These are phyloP conservation scores for Elsinoe necatrix DNA, from an alignment of 2,329 filamentous ascomycete genomes.

Conservation along the genomic window DNA sequence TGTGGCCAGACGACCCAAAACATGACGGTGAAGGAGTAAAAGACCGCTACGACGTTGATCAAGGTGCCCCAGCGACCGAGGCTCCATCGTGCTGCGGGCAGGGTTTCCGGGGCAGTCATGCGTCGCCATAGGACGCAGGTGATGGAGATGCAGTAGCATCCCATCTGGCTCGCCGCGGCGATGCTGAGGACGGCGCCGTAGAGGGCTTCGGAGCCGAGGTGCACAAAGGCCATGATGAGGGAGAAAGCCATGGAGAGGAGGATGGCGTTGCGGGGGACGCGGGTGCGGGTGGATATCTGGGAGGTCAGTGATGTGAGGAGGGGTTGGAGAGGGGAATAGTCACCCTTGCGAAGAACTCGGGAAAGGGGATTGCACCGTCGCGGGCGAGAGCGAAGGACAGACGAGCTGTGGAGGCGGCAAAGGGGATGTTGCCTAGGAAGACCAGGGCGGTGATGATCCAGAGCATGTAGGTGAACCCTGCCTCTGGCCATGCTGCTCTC, in stretches of 20 bases:
- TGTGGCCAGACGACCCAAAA: slow-evolving; percentile 37
- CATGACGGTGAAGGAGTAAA: slow-evolving; percentile 32
- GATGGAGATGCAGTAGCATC: slow-evolving; percentile 36
- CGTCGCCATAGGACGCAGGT: slow-evolving; percentile 34
- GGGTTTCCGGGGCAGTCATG: slow-evolving; percentile 30
- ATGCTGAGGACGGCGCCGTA: slow-evolving; percentile 23
- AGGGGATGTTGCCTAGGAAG: slow-evolving; percentile 18
- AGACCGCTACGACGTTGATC: slow-evolving; percentile 31
- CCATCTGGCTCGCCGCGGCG: slow-evolving; percentile 32
- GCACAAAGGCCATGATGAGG: slow-evolving; percentile 23
- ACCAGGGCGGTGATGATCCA: slow-evolving; percentile 20
- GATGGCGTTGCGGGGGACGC: slow-evolving; percentile 23
- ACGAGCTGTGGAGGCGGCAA: slow-evolving; percentile 23
- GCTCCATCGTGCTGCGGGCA: slow-evolving; percentile 33
- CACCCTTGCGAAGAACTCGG: slow-evolving; percentile 20
- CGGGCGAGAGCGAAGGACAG: slow-evolving; percentile 23
- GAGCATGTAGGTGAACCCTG: slow-evolving; percentile 19
- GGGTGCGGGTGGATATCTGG: background rate
- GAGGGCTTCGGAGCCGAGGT: slow-evolving; percentile 23
- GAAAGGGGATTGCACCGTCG: slow-evolving; percentile 25
- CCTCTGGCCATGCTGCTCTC: slow-evolving; percentile 14
- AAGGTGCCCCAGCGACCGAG: slow-evolving; percentile 33
- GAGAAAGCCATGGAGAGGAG: slow-evolving; percentile 22
- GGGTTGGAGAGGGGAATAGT: background rate
- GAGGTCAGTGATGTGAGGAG: background rate